Base-by-base conservation (phyloP, 1,284 basidiomycete species). In the Tilletiopsis washingtonensis region DNA sequence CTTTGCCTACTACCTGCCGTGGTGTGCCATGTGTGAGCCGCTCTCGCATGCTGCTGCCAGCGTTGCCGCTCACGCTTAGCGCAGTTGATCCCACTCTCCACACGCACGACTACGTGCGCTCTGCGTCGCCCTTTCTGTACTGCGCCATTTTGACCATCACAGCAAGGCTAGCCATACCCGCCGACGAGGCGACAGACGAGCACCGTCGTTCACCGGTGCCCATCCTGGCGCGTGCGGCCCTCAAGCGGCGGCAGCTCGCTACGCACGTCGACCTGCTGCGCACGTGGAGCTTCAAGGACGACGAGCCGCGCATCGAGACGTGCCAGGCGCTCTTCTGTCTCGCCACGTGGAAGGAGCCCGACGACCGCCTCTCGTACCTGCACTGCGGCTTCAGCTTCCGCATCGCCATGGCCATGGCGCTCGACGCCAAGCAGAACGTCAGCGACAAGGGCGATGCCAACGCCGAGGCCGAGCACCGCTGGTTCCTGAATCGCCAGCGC, bases 341-440 rank as follows among this genome's bases (percentile, higher is more conserved):
- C 7, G 59, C 59, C 14, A 58, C 50, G 44, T 61, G 56, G 56
- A 61, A 61, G 47, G 53, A 51, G 17, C 56, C 53, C 25, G 59
- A 61, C 42, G 59, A 61, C 34, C 56, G 56, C 23, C 52, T 61
- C 24, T 53, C 50, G 24, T 52, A 55, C 38, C 56, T 61, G 34
- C 59, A 61, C 38, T 50, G 53, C 5, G 59, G 59, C 9, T 61
- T 54, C 40, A 56, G 56, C 12, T 61, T 61, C 26, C 59, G 59
- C 19, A 47, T 61, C 1, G 59, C 56, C 3, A 61, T 61, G 59
- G 59, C 59, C 40, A 61, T 61, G 29, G 53, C 59, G 43, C 56
- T 61, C 19, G 48, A 53, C 37, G n/a, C n/a, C n/a, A n/a, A n/a
- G n/a, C n/a, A n/a, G n/a, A n/a, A n/a, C n/a, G n/a, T n/a, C n/a